These are phyloP conservation scores for Diplodia sapinea DNA, from an alignment of 2,329 filamentous ascomycete genomes.

Conservation along the genomic window DNA sequence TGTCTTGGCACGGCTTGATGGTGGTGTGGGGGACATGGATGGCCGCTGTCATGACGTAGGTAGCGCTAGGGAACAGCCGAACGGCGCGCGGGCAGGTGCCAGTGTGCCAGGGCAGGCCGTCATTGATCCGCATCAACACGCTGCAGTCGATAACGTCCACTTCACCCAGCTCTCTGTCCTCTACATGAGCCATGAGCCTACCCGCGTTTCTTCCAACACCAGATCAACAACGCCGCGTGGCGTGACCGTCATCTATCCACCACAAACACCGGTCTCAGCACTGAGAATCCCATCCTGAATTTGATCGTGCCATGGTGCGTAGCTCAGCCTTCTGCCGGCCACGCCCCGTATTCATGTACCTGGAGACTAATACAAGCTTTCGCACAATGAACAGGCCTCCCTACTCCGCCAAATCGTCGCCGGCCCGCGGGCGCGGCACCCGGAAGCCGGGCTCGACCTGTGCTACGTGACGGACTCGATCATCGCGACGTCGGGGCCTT, in stretches of 20 bases:
- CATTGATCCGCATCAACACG: slow-evolving; percentile 4
- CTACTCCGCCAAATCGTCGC: slow-evolving; percentile 91
- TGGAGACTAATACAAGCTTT: neutral
- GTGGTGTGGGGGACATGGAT: slow-evolving; percentile 15
- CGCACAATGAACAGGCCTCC: slow-evolving; percentile 40
- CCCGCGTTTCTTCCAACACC: neutral
- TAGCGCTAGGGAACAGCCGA: neutral
- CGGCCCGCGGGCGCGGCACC: slow-evolving; percentile 79
- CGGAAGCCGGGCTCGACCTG: slow-evolving; percentile 87
- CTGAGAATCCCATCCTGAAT: neutral
- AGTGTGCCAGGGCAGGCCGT: neutral
- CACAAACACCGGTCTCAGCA: neutral
- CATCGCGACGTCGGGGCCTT: slow-evolving; percentile 82
- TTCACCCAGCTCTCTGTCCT: neutral
- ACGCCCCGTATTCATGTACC: neutral
- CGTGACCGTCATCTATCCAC: neutral
- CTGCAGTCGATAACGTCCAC: neutral
- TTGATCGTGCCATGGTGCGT: slow-evolving; percentile 8
- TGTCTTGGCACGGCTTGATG: slow-evolving; percentile 13
- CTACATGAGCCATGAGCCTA: slow-evolving; percentile 8
- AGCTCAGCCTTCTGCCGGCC: neutral
- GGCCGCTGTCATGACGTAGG: slow-evolving; percentile 7
- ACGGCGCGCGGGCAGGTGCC: neutral
- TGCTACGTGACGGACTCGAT: slow-evolving; percentile 92
- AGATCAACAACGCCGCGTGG: slow-evolving; percentile 1